phyloP scores from a whole-genome alignment of 2,329 filamentous ascomycete genomes.

The Botrytis byssoidea region DNA sequence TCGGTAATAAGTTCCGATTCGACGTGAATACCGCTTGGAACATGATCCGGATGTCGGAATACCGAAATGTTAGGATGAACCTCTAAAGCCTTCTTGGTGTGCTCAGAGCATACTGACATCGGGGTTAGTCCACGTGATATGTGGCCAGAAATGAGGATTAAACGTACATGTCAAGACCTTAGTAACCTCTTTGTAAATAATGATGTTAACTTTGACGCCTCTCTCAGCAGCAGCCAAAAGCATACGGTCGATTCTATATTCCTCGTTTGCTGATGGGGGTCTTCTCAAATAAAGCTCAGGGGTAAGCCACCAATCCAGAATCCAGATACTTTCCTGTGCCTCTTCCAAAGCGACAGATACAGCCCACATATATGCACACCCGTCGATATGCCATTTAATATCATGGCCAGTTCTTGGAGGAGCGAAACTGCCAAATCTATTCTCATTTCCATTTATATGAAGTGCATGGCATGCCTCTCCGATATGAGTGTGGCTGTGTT shows the following conservation, averaged over 20 bases:
- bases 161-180: constrained; percentile 77
- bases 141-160: constrained; percentile 33
- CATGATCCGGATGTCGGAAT: constrained; percentile 86
- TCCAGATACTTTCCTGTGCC: constrained; percentile 70
- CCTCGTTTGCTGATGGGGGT: constrained; percentile 76
- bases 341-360: constrained; percentile 76
- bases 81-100: constrained; percentile 80
- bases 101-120: constrained; percentile 58
- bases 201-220: constrained; percentile 79
- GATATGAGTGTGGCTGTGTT: constrained; percentile 47
- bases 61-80: constrained; percentile 83
- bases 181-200: constrained; percentile 90
- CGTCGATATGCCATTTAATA: constrained; percentile 86
- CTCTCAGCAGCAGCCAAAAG: constrained; percentile 78
- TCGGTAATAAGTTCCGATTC: constrained; percentile 66
- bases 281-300: constrained; percentile 81
- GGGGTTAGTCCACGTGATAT: constrained; percentile 24
- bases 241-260: constrained; percentile 82
- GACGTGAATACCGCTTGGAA: constrained; percentile 69
- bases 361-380: constrained; percentile 81
- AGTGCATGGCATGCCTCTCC: constrained; percentile 44
- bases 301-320: constrained; percentile 87
- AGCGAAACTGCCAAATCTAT: constrained; percentile 68
- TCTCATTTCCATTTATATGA: constrained; percentile 46
- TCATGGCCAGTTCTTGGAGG: constrained; percentile 68